Percentiles rank a stretch among this genome's conserved stretches.
Evolutionary conservation across 371 early-diverging fungal species (phyloP).

Genomic region (Circinella minor): DNA sequence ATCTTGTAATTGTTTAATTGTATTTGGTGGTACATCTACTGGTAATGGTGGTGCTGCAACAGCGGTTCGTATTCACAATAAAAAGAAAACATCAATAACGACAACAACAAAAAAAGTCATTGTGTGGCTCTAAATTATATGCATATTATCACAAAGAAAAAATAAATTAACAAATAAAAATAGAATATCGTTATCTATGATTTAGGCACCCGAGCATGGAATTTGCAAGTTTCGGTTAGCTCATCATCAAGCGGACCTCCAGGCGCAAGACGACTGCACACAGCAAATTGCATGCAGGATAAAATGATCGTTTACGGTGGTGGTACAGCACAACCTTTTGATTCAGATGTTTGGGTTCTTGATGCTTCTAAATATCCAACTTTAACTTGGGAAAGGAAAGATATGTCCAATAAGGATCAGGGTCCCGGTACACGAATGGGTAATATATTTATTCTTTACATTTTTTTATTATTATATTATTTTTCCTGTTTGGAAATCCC

Average conservation of each 20-base stretch:
- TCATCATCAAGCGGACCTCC: conserved; percentile 29
- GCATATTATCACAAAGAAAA: background rate
- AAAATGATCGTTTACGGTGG: conserved; percentile 54
- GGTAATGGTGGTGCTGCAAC: conserved; percentile 44
- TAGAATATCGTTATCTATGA: conserved; percentile 32
- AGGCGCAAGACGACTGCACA: conserved; percentile 46
- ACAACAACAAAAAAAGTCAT: background rate
- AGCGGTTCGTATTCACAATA: conserved; percentile 23
- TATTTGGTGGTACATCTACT: conserved; percentile 54
- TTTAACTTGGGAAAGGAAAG: conserved; percentile 34
- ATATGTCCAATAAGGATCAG: conserved; percentile 28
- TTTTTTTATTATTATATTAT: background rate
- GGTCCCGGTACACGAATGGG: conserved; percentile 52
- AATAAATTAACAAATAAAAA: background rate
- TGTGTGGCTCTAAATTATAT: no score
- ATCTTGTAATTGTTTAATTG: conserved; percentile 44
- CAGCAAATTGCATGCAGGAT: conserved; percentile 47
- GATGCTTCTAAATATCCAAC: conserved; percentile 45
- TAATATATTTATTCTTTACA: conserved; percentile 14
- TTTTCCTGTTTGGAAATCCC: background rate
- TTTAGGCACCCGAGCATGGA: conserved; percentile 36
- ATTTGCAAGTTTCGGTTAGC: conserved; percentile 32
- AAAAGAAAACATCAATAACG: background rate
- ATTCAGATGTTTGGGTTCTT: conserved; percentile 51
- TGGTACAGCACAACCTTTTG: conserved; percentile 43